Evolutionary conservation across 352 stramenopile species (phyloP), one percentile per base, ranked within the genome.

Genomic region (Pythium coloratum): DNA sequence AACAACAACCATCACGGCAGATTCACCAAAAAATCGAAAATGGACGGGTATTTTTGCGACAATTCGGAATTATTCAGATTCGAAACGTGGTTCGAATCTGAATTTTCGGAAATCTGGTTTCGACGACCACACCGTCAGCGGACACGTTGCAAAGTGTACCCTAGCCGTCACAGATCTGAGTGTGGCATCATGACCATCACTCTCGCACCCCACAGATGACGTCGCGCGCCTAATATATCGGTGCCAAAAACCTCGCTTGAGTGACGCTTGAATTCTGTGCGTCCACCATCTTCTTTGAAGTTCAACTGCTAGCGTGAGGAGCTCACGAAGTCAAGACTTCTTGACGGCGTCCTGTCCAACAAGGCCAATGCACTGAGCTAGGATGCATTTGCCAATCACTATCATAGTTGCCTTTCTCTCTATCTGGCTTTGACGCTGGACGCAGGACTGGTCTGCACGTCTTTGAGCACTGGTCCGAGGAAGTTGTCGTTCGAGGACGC

Each of bases 181-280:
- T 28, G 13, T 32, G n/a, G 51, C 62, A 62, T 67, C 62, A 67
- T 26, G 38, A 67, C 42, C 62, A 62, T 51, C 62, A 67, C 42
- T 67, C 62, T 2, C 55, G 1, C 12, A 14, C 10, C 18, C 53
- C 24, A n/a, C 3, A 6, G 62, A 62, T 67, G 62, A 67, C 62
- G 62, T 67, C 53, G 62, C 51, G 5, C 18, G 3, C 12, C 47
- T 67, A 67, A 67, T 59, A 55, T 61, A 40, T 67, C 53, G 42
- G 44, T 51, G 26, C 44, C 3, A 8, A 3, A 8, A 14, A 1
- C 62, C 62, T 56, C 62, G 30, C 32, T 42, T 16, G 28, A 67
- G 42, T 67, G 62, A 34, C 61, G 12, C 9, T 8, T 7, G 28
- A 20, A 2, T 18, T 5, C 4, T 44, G 38, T 3, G 12, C 38